These are phyloP conservation scores for Gossypium armourianum DNA, from an alignment of 441 rosid species.

Conservation along the genomic window DNA sequence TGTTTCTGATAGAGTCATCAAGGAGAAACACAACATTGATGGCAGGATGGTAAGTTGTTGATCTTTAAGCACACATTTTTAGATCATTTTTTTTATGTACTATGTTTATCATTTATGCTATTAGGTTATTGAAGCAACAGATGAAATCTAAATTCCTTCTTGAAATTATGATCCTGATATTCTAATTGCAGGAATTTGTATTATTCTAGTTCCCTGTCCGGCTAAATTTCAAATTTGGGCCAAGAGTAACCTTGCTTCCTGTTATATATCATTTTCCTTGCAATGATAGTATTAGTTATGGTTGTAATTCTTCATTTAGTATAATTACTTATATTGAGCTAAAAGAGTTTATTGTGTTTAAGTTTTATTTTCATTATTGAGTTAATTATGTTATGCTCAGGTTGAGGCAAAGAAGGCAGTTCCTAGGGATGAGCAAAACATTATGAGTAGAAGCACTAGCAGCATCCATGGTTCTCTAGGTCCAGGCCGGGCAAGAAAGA, in stretches of 20 bases:
- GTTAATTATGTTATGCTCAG: conserved; percentile 25
- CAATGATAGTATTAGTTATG: conserved; percentile 10
- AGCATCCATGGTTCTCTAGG: conserved; percentile 75
- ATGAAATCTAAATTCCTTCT: conserved; percentile 11
- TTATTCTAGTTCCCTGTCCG: conserved; percentile 14
- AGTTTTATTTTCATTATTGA: conserved; percentile 18
- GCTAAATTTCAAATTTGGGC: too few relatives aligned
- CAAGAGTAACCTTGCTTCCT: not conserved
- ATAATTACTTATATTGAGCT: conserved; percentile 5
- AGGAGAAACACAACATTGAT: conserved; percentile 70
- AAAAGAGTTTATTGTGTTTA: not conserved
- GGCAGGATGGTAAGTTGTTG: conserved; percentile 62
- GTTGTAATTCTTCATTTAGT: not conserved
- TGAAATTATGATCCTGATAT: conserved; percentile 18
- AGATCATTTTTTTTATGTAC: conserved; percentile 1
- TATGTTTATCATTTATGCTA: not conserved
- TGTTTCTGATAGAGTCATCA: conserved; percentile 75
- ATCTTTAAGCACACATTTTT: not conserved
- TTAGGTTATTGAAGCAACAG: not conserved
- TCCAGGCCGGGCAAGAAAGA: conserved; percentile 76
- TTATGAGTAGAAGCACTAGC: conserved; percentile 34
- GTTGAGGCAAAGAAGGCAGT: conserved; percentile 93
- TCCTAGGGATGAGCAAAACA: conserved; percentile 85
- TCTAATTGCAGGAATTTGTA: conserved; percentile 28
- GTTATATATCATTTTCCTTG: not conserved